phyloP scores from a whole-genome alignment of 2,329 filamentous ascomycete genomes.

The Fusarium sarcochroum region DNA sequence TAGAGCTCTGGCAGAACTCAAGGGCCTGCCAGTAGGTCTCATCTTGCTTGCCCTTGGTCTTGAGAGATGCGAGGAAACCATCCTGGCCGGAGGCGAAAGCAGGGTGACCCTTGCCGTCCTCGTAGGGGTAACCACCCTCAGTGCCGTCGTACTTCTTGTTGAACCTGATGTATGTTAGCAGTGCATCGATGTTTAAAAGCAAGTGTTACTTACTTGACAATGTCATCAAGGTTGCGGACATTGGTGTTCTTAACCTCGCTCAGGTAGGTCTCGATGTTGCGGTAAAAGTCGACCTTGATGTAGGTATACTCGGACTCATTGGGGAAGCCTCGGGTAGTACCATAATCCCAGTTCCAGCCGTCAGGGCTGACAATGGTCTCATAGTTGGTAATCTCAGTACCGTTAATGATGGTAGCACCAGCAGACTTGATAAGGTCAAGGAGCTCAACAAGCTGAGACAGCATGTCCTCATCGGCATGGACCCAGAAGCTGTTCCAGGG shows the following conservation, averaged over 20 bases:
- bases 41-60: conserved; percentile 71
- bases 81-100: conserved; percentile 81
- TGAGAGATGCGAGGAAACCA: conserved; percentile 74
- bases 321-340: conserved; percentile 70
- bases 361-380: conserved; percentile 71
- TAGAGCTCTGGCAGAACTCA: conserved; percentile 69
- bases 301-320: conserved; percentile 83
- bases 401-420: conserved; percentile 78
- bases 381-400: conserved; percentile 76
- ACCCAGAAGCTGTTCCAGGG: conserved; percentile 82
- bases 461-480: conserved; percentile 69
- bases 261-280: conserved; percentile 73
- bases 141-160: conserved; percentile 74
- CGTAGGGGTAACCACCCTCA: conserved; percentile 75
- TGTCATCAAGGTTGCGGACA: conserved; percentile 72
- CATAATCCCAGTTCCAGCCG: conserved; percentile 84
- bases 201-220: conserved; percentile 65
- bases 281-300: conserved; percentile 79
- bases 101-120: conserved; percentile 62
- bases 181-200: fast-evolving
- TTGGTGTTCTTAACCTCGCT: conserved; percentile 72
- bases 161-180: conserved; percentile 65
- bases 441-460: conserved; percentile 61
- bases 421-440: conserved; percentile 68
- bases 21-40: conserved; percentile 78